These are phyloP conservation scores for Globisporangium uncinulatum DNA, from an alignment of 352 stramenopile genomes.

Conservation along the genomic window DNA sequence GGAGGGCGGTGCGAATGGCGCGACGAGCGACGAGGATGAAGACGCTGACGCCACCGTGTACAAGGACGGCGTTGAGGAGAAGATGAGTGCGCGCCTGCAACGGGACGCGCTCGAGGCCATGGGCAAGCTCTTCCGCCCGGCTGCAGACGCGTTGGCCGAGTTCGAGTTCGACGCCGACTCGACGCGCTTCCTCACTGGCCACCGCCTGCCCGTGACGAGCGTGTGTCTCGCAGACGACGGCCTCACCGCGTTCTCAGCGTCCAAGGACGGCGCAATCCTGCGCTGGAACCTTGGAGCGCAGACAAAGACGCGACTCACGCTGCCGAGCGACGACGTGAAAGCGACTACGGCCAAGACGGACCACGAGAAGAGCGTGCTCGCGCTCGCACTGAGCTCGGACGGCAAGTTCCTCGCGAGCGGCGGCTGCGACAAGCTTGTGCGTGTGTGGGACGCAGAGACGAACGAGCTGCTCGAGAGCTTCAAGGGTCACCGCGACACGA, in stretches of 20 bases:
- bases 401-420: slow-evolving; percentile 89
- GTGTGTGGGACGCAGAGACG: slow-evolving; percentile 83
- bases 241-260: slow-evolving; percentile 84
- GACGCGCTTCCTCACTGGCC: slow-evolving; percentile 69
- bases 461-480: slow-evolving; percentile 85
- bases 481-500: slow-evolving; percentile 83
- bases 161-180: slow-evolving; percentile 82
- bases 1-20: slow-evolving; percentile 28
- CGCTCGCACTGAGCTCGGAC: slow-evolving; percentile 87
- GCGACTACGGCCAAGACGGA: slow-evolving; percentile 51
- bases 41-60: slow-evolving; percentile 21
- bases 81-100: slow-evolving; percentile 72
- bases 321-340: slow-evolving; percentile 53
- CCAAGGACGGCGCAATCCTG: slow-evolving; percentile 92
- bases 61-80: slow-evolving; percentile 48
- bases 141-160: slow-evolving; percentile 66
- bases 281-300: slow-evolving; percentile 85
- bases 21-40: slow-evolving; percentile 36
- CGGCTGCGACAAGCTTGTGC: slow-evolving; percentile 89
- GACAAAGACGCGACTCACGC: slow-evolving; percentile 57
- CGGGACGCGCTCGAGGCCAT: slow-evolving; percentile 81
- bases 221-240: slow-evolving; percentile 88
- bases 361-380: slow-evolving; percentile 77
- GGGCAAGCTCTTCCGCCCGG: slow-evolving; percentile 86
- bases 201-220: slow-evolving; percentile 82